Base-by-base conservation (phyloP, 2,329 filamentous ascomycete species). In the Exophiala viscosa region DNA sequence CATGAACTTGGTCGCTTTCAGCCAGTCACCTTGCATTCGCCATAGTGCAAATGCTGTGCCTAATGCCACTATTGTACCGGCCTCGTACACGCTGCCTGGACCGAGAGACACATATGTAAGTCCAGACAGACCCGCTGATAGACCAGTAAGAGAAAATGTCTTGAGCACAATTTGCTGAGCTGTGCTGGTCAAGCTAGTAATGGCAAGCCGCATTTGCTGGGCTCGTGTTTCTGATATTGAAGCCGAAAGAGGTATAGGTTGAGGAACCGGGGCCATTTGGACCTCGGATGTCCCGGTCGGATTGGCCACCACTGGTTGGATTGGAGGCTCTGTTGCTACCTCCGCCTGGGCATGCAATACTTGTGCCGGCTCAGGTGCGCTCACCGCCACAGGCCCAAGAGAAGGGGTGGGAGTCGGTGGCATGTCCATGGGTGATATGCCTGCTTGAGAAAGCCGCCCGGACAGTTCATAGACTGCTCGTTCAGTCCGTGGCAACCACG, bases 401-500 rank as follows among this genome's bases (percentile, higher is more conserved):
- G 49, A 15, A 3, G 48, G 9, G 1, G n/a, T 20, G 14, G 33
- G 47, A 3, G 10, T 10, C 14, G 45, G 33, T 38, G 36, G 35
- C 6, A 50, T 28, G 11, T 54, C 52, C 41, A 45, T 48, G 4
- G 59, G 60, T 20, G 56, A 53, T 31, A 63, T 57, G 1, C 83
- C 83, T 15, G 82, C 78, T 67, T 86, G 84, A 14, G 82, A 78
- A 62, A 95, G 84, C 43, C 85, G 82, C 1, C 92, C 92, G 5
- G 88, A 82, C 2, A 96, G 79, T 70, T 86, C 95, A 42, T 96
- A 85, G n/a, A 90, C 80, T 49, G 84, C 85, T 62, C 85, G 85
- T 69, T 96, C 91, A 0, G 91, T 86, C 3, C 80, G 80, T 0
- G 84, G 81, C 3, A 99, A 78, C 74, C 95, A 97, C 5, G 81